A percentile compares a stretch with the other conserved stretches of the same genome.
phyloP scores from a whole-genome alignment of 352 stramenopile genomes.

The Globisporangium irregulare region DNA sequence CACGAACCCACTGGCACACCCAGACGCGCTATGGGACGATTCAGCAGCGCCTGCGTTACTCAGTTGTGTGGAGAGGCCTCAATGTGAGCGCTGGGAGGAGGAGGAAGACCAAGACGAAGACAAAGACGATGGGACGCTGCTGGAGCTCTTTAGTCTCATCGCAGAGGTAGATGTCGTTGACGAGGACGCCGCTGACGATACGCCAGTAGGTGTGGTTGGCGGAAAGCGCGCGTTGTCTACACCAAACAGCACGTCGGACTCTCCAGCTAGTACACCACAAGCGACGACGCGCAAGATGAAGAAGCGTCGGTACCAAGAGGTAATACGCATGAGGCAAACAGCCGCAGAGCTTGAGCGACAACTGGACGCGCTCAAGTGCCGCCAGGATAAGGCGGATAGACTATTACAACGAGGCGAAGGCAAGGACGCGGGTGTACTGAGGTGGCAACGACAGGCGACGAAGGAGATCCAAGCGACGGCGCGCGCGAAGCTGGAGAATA shows the following conservation, averaged over 20 bases:
- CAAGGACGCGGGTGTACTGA: background rate
- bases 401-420: background rate
- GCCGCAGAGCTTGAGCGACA: background rate
- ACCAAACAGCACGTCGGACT: background rate
- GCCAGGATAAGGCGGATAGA: background rate
- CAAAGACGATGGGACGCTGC: background rate
- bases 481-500: conserved; percentile 39
- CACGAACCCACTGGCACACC: too few species aligned
- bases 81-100: too few species aligned
- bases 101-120: too few species aligned
- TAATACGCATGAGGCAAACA: background rate
- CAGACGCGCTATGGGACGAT: too few species aligned
- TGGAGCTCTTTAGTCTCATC: background rate
- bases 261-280: background rate
- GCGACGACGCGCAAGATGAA: background rate
- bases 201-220: background rate
- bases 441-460: conserved; percentile 36
- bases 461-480: conserved; percentile 32
- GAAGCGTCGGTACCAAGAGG: conserved; percentile 10
- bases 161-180: background rate
- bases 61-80: too few species aligned
- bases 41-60: too few species aligned
- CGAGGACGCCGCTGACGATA: background rate
- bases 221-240: background rate
- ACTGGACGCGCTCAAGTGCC: background rate